Base-by-base conservation (phyloP, 2,329 filamentous ascomycete genomes). In the Macroventuria anomochaeta region DNA sequence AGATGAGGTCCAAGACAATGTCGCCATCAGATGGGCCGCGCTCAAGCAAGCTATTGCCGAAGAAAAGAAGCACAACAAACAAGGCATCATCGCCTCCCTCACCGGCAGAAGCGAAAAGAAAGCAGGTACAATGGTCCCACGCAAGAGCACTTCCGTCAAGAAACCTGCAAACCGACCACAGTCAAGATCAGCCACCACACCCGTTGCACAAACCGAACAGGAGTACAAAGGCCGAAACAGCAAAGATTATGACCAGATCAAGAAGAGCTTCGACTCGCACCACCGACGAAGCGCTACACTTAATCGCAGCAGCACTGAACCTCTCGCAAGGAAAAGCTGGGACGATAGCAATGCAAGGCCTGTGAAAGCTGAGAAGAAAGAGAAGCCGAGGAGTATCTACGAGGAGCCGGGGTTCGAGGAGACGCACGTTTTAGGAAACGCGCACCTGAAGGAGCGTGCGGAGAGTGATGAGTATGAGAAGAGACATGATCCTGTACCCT, bases 1-100 rank as follows among this genome's bases (percentile, higher is more conserved):
- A 17, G 58, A 59, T 13, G 75, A 80, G 51, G 61, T 50, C 57
- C 78, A 55, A 67, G 55, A 62, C 12, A 47, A 54, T 2, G 63
- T 73, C 7, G 49, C 46, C 7, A 25, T 50, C 7, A 53, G 55
- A 12, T 74, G 71, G 71, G 60, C 64, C 21, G 53, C 56, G 1
- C 15, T 73, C 10, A 63, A 68, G 23, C 37, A 61, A 17, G 57
- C 49, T 11, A 64, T 74, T 4, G 32, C 46, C 0, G 60, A 64
- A 23, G 68, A 72, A 33, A 71, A 62, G 52, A 68, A 63, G 18
- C 49, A 56, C 1, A 62, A 66, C 46, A 64, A 62, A 32, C 46
- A 51, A 7, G 71, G 71, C 4, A 40, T 71, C 18, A 23, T 63
- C 1, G 67, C 67, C 3, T 63, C 63, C 2, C 53, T 74, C 2